Conservation (phyloP, 441 rosid species). For the Erodium moschatum region DNA sequence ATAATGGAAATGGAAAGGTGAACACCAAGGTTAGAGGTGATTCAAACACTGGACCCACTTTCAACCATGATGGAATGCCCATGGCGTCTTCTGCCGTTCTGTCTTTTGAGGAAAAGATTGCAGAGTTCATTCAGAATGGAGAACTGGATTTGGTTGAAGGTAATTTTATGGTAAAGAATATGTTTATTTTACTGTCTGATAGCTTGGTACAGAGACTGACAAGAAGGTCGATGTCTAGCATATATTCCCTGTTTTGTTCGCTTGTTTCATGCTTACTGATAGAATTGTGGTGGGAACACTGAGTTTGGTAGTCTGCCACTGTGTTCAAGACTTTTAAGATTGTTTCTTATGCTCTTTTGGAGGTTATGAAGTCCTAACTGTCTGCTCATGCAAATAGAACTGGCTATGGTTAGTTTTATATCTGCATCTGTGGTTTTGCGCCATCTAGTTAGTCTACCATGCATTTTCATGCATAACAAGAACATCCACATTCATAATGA, state of each 20-base stretch:
- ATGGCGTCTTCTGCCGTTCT: constrained; percentile 25
- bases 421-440: neutral
- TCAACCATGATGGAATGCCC: constrained; percentile 16
- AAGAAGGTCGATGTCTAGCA: neutral
- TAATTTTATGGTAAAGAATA: constrained; percentile 20
- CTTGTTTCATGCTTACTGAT: neutral
- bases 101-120: constrained; percentile 48
- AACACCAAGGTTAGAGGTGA: neutral
- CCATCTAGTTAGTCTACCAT: neutral
- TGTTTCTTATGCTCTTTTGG: neutral
- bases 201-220: neutral
- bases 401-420: neutral
- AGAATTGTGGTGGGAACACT: neutral
- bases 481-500: neutral
- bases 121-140: constrained; percentile 54
- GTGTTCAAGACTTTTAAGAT: too few relatives aligned
- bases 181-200: neutral
- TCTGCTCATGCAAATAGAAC: neutral
- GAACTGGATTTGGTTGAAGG: constrained; percentile 54
- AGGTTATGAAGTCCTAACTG: neutral
- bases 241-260: neutral
- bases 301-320: neutral
- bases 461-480: neutral
- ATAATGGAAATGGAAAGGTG: neutral
- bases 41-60: neutral